Conservation (phyloP, 148 eudicot species). For the Nepenthes mirabilis region DNA sequence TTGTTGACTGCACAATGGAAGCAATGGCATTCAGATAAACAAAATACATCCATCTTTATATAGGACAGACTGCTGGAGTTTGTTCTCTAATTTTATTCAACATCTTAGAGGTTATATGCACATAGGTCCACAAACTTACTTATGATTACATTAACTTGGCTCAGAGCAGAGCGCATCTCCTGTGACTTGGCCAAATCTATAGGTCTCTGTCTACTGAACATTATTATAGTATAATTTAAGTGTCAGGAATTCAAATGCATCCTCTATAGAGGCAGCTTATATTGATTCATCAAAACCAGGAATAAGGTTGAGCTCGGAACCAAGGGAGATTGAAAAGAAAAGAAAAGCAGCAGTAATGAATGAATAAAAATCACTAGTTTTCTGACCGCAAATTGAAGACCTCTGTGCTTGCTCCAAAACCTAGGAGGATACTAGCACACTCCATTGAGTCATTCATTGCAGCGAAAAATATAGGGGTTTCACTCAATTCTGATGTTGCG, state of each 20-base stretch:
- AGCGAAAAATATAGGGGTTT: slow-evolving; percentile 27
- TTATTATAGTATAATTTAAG: too few relatives aligned
- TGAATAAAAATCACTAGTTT: background rate
- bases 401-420: slow-evolving; percentile 24
- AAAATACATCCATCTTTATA: background rate
- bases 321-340: too few relatives aligned
- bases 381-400: slow-evolving; percentile 25
- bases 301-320: too few relatives aligned
- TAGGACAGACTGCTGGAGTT: background rate
- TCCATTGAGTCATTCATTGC: slow-evolving; percentile 24
- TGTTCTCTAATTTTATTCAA: background rate
- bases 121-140: slow-evolving; percentile 10
- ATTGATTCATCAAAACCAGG: too few relatives aligned
- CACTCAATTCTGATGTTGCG: slow-evolving; percentile 20
- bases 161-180: slow-evolving; percentile 24
- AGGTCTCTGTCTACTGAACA: slow-evolving; percentile 27
- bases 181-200: slow-evolving; percentile 32
- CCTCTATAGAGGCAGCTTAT: background rate
- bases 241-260: background rate
- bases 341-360: too few relatives aligned
- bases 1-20: slow-evolving; percentile 17
- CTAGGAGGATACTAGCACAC: slow-evolving; percentile 20
- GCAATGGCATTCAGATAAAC: background rate
- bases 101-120: background rate
- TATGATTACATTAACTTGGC: slow-evolving; percentile 17